Evolutionary conservation across 176 grass and related monocot genomes (phyloP).

Genomic region (Olyra latifolia): DNA sequence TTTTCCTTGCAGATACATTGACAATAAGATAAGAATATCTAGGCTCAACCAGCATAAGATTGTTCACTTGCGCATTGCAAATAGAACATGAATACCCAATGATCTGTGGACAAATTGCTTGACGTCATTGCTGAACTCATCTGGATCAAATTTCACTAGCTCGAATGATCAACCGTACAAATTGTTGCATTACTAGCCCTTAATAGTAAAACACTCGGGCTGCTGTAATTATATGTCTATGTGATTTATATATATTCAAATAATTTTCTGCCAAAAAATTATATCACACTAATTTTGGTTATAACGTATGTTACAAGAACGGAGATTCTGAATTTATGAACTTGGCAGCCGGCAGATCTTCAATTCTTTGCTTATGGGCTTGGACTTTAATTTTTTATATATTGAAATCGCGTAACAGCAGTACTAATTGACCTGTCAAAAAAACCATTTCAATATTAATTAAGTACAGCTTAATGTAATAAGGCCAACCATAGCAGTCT

Average conservation of each 20-base stretch:
- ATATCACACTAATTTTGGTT: not conserved
- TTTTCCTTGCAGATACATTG: conserved; percentile 63
- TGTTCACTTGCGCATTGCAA: conserved; percentile 67
- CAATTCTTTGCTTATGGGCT: not conserved
- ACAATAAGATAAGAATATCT: conserved; percentile 81
- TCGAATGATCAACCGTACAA: not conserved
- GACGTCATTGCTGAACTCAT: not conserved
- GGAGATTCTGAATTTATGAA: not conserved
- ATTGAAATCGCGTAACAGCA: not conserved
- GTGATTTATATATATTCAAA: not conserved
- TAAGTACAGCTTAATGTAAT: not conserved
- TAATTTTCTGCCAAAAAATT: not conserved
- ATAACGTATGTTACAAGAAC: not conserved
- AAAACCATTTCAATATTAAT: not conserved
- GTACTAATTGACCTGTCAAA: not conserved
- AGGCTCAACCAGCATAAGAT: conserved; percentile 47
- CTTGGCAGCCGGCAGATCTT: not conserved
- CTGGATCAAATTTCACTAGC: not conserved
- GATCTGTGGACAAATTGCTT: not conserved
- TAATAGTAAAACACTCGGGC: not conserved
- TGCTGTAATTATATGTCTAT: not conserved
- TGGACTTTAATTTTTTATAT: not conserved
- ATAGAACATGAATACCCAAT: conserved; percentile 32
- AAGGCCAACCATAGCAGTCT: not conserved
- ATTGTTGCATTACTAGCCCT: conserved; percentile 13